phyloP scores from a whole-genome alignment of 805 yeast species.

The Lipomyces anomalus region DNA sequence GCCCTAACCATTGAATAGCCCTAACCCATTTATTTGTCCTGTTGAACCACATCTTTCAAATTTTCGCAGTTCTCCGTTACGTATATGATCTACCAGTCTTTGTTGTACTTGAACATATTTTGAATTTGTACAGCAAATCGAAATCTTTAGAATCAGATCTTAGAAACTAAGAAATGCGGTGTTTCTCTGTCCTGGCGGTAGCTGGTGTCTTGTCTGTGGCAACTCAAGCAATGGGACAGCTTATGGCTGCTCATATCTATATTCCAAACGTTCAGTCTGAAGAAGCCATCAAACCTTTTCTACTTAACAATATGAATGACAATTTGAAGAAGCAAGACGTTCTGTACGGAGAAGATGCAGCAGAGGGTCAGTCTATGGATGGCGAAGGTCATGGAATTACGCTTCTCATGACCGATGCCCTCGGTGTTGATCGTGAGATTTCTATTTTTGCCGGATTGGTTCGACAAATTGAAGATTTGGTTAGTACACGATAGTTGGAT shows the following conservation, averaged over 20 bases:
- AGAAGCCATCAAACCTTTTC: constrained; percentile 16
- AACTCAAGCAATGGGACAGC: background rate
- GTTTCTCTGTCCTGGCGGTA: background rate
- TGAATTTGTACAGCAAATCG: no score
- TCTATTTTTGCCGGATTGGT: constrained; percentile 64
- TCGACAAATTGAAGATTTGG: constrained; percentile 54
- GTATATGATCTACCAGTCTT: background rate
- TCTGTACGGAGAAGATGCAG: constrained; percentile 20
- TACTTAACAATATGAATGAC: background rate
- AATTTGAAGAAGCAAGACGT: constrained; percentile 5
- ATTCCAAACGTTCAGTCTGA: constrained; percentile 11
- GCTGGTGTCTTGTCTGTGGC: background rate
- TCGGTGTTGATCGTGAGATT: constrained; percentile 40
- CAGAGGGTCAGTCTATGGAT: constrained; percentile 3
- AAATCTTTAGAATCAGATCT: background rate
- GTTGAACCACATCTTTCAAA: background rate
- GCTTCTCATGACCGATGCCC: constrained; percentile 36
- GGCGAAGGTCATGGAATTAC: constrained; percentile 20
- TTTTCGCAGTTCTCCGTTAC: background rate
- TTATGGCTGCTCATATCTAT: constrained; percentile 2
- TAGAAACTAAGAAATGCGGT: background rate
- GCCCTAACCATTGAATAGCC: no score
- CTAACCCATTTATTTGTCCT: no score
- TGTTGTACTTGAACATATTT: no score
- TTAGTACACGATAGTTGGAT: constrained; percentile 19